Evolutionary conservation across 371 early-diverging fungal genomes (phyloP), one percentile per base, ranked within the genome.

Genomic region (Smittium mucronatum): DNA sequence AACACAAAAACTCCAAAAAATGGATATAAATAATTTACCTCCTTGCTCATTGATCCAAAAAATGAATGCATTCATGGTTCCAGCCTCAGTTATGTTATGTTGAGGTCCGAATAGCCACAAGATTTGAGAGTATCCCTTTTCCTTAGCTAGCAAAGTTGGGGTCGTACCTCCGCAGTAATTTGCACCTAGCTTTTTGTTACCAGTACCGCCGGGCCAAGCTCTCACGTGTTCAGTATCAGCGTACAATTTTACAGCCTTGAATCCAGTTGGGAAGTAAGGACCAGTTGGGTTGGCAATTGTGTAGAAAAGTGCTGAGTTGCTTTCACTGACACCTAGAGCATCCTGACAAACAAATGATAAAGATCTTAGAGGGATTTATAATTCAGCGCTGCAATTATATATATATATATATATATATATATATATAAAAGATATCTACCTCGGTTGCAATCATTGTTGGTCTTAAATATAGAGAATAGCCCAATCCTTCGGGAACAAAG

Each of bases 171-270:
- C 89, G 31, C 89, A 89, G 76, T 93, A 93, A 81, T 93, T 93
- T 68, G 84, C 92, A 71, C 98, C 97, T 72, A 95, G 77, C 87
- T 97, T 97, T 72, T 86, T 85, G 77, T 88, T 89, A 72, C 96
- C 96, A 2, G 94, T 93, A 70, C 98, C 96, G 17, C 96, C 95
- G 31, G 96, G 97, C 95, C 95, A 95, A 25, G 98, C 97, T 70
- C 98, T 88, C 30, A 91, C 90, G 74, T 87, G 89, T 60, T 89
- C 83, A 47, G 88, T 82, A 57, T 93, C 91, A 2, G 96, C 94
- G 71, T 82, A 84, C 71, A 97, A 82, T 63, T 83, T 85, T 63
- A 95, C 92, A 58, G 95, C 93, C n/a, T 83, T 78, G 64, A 76
- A 76, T 15, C 76, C 76, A 0, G 74, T 78, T 70, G 87, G 88